phyloP scores from a whole-genome alignment of 441 rosid species.

The Pelargonium australe region DNA sequence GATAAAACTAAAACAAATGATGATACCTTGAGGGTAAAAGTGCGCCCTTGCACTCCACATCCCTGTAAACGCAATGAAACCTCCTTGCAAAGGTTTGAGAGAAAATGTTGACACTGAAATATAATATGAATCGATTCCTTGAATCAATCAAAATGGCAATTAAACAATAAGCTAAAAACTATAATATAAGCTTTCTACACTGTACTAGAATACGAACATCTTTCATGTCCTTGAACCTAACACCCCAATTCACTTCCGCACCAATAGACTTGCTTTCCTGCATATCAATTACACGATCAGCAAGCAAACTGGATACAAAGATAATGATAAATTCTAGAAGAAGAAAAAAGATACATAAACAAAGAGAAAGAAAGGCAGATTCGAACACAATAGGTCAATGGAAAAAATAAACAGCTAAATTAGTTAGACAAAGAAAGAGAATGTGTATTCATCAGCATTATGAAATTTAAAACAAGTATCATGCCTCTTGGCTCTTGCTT shows the following conservation, averaged over 20 bases:
- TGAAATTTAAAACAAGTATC: not conserved
- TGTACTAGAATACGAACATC: slow-evolving; percentile 49
- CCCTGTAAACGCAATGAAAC: slow-evolving; percentile 82
- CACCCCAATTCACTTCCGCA: slow-evolving; percentile 98
- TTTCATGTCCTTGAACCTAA: slow-evolving; percentile 69
- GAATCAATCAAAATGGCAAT: slow-evolving; percentile 7
- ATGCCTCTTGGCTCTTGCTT: not conserved
- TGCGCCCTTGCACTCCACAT: slow-evolving; percentile 74
- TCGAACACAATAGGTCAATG: slow-evolving; percentile 4
- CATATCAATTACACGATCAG: slow-evolving; percentile 23
- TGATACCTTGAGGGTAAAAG: slow-evolving; percentile 76
- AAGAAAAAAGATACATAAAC: slow-evolving; percentile 1
- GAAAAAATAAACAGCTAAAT: not conserved
- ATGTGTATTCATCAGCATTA: slow-evolving; percentile 1
- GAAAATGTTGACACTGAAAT: slow-evolving; percentile 60
- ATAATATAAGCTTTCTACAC: slow-evolving; percentile 14
- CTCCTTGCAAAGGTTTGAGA: slow-evolving; percentile 80
- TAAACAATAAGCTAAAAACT: slow-evolving; percentile 8
- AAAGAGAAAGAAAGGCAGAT: slow-evolving; percentile 11
- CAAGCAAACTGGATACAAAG: slow-evolving; percentile 11
- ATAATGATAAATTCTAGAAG: slow-evolving; percentile 3
- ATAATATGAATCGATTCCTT: slow-evolving; percentile 14
- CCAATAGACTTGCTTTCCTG: slow-evolving; percentile 93
- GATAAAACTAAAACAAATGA: slow-evolving; percentile 8
- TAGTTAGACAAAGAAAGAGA: not conserved